Base-by-base conservation (phyloP, 2,329 filamentous ascomycete genomes). In the Bipolaris victoriae region DNA sequence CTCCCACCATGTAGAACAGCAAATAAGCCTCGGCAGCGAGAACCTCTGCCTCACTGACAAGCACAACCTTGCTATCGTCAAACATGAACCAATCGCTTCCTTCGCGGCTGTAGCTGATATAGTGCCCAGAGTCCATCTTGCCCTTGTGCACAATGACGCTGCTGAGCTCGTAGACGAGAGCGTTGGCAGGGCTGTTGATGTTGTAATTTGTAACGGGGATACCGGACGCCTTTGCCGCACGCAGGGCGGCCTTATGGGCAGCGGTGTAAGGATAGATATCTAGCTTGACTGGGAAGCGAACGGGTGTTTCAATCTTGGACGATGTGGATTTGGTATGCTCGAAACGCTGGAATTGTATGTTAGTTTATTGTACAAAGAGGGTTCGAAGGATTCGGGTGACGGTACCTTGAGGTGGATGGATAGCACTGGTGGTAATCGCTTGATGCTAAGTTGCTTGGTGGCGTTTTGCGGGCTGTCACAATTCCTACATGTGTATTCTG, bases 101-200 rank as follows among this genome's bases (percentile, higher is more conserved):
- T 57, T 94, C 89, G 45, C 91, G 83, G 58, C 90, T 92, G 75
- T 96, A 97, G n/a, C 89, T 91, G 55, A 93, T 88, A 71, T 96
- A 97, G 73, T 97, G 92, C 15, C 93, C 94, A 1, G 91, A 92
- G 68, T 97, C 92, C 55, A 97, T 90, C 76, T 94, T 92, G 49
- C 94, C 94, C 58, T 96, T 91, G 71, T 98, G 94, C 37, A 97
- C 93, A 20, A 98, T 90, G 2, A 97, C 93, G 61, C 90, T 92
- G 16, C 93, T 84, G 1, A 98, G 84, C 65, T 97, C 92, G 74
- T 97, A 98, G 5, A 89, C 86, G 70, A 90, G 92, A 5, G 65
- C 68, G 85, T 88, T 66, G 33, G 69, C 48, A 6, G 68, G 59
- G 47, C 69, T 60, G 58, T 75, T 74, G 49, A 72, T 63, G 55